Evolutionary conservation across 495 filamentous ascomycete species (phyloP), one percentile per base, ranked within the genome.

Genomic region (Podospora fimiseda): DNA sequence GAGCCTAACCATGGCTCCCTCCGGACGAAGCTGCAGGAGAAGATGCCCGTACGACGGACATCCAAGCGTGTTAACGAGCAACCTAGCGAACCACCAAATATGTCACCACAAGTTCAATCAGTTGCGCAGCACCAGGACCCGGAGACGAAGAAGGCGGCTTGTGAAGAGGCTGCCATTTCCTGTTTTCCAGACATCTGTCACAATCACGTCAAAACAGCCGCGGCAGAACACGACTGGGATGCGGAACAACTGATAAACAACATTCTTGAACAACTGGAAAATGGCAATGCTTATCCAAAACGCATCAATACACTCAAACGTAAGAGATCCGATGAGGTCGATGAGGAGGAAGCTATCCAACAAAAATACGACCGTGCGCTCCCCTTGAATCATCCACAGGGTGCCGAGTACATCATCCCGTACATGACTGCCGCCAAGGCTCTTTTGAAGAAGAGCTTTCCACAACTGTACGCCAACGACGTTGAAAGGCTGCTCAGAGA

Each of bases 131-230:
- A 33, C 14, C 9, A 36, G 18, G 15, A 3, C 1, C 23, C 3
- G 9, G 43, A 0, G 23, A 40, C n/a, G 43, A 1, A 16, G 9
- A 2, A 6, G 14, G 7, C 40, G 8, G 41, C 43, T 2, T 69
- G 59, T 55, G 58, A 59, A 36, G 52, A 62, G 20, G 49, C 33
- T 14, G 58, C 70, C n/a, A 50, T 60, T 30, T 33, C 36, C 7
- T 51, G 65, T 7, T 73, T 76, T 46, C 71, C 73, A 0, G 64
- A 74, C 38, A 70, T 76, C 6, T 73, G 69, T 43, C 64, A 24
- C 0, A 49, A 69, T 0, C 65, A 69, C 40, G 48, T 72, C 1
- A 20, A 47, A 5, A 20, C 50, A 6, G 18, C 64, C n/a, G 50
- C 38, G 1, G 4, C 27, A 2, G 42, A 58, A 16, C 40, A 61